Evolutionary conservation across 495 filamentous ascomycete species (phyloP).

Genomic region (Talaromyces proteolyticus): DNA sequence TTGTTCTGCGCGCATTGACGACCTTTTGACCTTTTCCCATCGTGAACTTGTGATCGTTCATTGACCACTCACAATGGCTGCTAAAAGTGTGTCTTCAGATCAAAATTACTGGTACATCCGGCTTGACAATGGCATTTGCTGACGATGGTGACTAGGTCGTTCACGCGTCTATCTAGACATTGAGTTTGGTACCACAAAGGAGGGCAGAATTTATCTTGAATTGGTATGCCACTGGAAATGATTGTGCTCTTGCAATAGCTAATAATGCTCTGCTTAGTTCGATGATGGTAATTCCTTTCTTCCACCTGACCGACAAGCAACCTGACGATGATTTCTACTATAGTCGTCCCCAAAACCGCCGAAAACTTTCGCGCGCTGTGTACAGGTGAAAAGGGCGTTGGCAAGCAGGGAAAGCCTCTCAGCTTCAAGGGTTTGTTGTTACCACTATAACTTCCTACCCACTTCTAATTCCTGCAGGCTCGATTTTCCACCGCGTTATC

Average conservation of each 20-base stretch:
- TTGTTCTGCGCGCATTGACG: no score
- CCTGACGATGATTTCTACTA: conserved; percentile 13
- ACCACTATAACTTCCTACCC: no score
- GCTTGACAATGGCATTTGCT: conserved; percentile 2
- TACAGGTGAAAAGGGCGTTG: conserved; percentile 86
- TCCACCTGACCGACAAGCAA: background rate
- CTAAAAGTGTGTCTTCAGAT: conserved; percentile 7
- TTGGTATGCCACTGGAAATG: conserved; percentile 57
- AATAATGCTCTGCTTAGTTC: no score
- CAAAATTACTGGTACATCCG: background rate
- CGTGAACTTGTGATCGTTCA: no score
- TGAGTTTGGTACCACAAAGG: conserved; percentile 62
- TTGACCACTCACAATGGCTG: conserved; percentile 3
- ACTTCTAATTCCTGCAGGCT: no score
- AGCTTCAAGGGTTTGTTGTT: conserved; percentile 49
- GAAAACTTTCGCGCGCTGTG: conserved; percentile 95
- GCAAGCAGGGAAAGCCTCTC: conserved; percentile 78
- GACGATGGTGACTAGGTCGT: conserved; percentile 30
- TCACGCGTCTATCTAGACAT: conserved; percentile 87
- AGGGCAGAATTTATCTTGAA: conserved; percentile 76
- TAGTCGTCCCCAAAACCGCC: conserved; percentile 84
- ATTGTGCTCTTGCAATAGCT: no score
- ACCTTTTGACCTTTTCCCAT: no score
- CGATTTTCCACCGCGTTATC: conserved; percentile 93
- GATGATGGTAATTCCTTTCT: conserved; percentile 52